Base-by-base conservation (phyloP, 1,284 basidiomycete species). In the Trichosporon asahii region DNA sequence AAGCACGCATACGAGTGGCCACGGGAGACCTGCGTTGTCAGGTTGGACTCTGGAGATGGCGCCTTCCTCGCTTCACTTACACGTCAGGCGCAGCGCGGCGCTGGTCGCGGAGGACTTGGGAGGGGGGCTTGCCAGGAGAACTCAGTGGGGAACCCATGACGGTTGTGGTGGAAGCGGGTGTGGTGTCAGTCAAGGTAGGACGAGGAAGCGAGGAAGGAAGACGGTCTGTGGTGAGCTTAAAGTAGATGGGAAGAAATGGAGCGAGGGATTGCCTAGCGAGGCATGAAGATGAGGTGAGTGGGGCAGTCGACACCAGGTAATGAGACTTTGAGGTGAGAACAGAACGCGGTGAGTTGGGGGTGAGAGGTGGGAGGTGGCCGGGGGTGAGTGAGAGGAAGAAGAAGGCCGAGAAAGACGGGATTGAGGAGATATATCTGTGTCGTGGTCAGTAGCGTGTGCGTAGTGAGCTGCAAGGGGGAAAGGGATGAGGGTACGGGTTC, bases 201-300 rank as follows among this genome's bases (percentile, higher is more conserved):
- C 44, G 55, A 68, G 46, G 64, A 66, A 23, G 67, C 46, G 29
- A 53, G 67, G 33, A 61, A 71, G 33, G 67, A 66, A 25, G 55
- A 67, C 14, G 66, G 15, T 49, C 29, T 40, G 35, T 12, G 31
- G 49, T 37, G 35, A 57, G 55, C 21, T 57, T 31, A 49, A n/a
- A 27, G 55, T 33, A 61, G 27, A 33, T 31, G 29, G 29, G 27
- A 23, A 31, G 27, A 23, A 33, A 18, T 31, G 27, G 29, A 31
- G 49, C 9, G 21, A 5, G 21, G 49, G 29, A 61, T 23, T 18
- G 57, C 57, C 57, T 31, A 61, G 25, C 25, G 49, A 29, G 65
- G 57, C 21, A 57, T 69, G 65, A 63, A 33, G 23, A 66, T 27
- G 57, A 31, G 46, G 25, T 33, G 63, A 46, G 67, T 27, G 31